Evolutionary conservation across 108 stramenopile species (phyloP).

Genomic region (Schizochytrium sp.): DNA sequence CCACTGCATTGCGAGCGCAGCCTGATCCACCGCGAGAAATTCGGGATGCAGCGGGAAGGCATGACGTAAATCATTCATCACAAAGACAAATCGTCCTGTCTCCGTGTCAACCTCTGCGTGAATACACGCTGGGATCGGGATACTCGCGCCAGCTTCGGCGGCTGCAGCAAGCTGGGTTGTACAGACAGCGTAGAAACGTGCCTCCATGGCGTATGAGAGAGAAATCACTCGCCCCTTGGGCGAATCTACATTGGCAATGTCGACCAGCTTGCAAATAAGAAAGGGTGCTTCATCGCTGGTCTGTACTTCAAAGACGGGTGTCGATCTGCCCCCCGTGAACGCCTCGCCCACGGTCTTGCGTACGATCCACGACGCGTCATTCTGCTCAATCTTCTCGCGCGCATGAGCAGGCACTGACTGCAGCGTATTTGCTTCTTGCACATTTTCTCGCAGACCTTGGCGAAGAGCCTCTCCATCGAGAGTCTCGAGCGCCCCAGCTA

Average conservation of each 20-base stretch:
- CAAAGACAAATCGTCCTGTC: background rate
- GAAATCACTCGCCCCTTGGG: background rate
- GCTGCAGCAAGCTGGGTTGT: background rate
- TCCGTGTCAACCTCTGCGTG: background rate
- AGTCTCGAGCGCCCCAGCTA: too few species aligned
- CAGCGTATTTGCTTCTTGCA: too few species aligned
- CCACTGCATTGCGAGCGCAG: background rate
- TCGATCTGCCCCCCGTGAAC: background rate
- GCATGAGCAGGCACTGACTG: too few species aligned
- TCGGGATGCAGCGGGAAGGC: background rate
- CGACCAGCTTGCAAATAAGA: background rate
- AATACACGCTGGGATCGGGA: background rate
- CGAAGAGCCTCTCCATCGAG: too few species aligned
- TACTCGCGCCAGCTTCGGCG: background rate
- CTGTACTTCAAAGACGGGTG: background rate
- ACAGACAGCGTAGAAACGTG: background rate
- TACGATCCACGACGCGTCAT: background rate
- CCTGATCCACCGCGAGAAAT: background rate
- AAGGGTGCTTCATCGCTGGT: background rate
- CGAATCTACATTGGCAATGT: background rate
- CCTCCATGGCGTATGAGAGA: background rate
- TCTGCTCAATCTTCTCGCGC: too few species aligned
- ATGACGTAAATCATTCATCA: background rate
- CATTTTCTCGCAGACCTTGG: too few species aligned
- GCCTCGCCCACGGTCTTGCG: background rate